A percentile compares a stretch with the other conserved stretches of the same genome.
Evolutionary conservation across 164 flowering plant genomes (phyloP).

Genomic region (Aristolochia contorta): DNA sequence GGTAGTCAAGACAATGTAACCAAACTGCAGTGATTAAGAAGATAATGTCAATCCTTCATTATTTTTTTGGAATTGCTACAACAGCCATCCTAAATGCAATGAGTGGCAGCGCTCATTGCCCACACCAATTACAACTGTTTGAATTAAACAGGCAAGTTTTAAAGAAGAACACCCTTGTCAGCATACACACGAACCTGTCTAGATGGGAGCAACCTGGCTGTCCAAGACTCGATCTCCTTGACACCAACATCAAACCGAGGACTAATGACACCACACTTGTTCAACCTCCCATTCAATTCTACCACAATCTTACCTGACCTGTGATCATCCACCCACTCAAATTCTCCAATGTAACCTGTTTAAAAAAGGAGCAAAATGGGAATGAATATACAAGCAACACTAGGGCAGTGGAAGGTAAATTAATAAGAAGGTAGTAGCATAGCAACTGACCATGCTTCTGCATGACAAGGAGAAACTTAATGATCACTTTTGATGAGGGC

Average conservation of each 20-base stretch:
- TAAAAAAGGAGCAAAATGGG: neutral
- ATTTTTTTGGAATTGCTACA: no score
- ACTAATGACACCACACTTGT: slow-evolving; percentile 23
- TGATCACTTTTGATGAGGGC: slow-evolving; percentile 24
- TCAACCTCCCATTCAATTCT: slow-evolving; percentile 21
- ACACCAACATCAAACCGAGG: slow-evolving; percentile 27
- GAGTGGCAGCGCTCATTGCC: no score
- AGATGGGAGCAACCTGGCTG: slow-evolving; percentile 22
- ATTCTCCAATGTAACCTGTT: slow-evolving; percentile 24
- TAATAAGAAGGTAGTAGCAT: no score
- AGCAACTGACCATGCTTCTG: slow-evolving; percentile 21
- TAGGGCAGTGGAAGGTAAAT: no score
- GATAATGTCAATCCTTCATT: no score
- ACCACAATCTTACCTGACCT: slow-evolving; percentile 20
- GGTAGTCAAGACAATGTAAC: slow-evolving; percentile 24
- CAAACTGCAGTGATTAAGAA: neutral
- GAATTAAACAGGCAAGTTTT: neutral
- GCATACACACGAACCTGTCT: no score
- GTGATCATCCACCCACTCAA: slow-evolving; percentile 25
- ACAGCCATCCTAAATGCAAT: no score
- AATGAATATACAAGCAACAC: no score
- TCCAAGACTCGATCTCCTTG: slow-evolving; percentile 22
- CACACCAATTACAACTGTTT: no score
- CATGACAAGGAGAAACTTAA: slow-evolving; percentile 27
- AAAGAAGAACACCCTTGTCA: no score